These are phyloP conservation scores for Colletotrichum aenigma DNA, from an alignment of 2,329 filamentous ascomycete genomes.

Conservation along the genomic window DNA sequence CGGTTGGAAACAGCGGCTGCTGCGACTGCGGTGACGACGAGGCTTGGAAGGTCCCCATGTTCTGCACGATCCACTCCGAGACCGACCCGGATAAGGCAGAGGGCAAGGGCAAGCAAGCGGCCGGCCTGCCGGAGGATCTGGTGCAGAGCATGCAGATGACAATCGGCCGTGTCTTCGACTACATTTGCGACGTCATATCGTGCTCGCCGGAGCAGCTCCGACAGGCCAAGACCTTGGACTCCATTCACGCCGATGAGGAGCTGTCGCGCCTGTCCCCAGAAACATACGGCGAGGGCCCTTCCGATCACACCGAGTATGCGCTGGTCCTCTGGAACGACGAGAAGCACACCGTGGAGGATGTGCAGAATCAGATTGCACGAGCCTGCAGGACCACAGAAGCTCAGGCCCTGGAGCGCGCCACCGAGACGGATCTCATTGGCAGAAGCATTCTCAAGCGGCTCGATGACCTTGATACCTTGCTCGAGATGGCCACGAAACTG, in stretches of 20 bases:
- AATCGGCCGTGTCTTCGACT: constrained; percentile 85
- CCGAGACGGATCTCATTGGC: constrained; percentile 88
- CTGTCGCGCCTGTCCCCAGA: constrained; percentile 73
- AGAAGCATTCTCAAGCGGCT: constrained; percentile 83
- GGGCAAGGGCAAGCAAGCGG: constrained; percentile 64
- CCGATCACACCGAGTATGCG: constrained; percentile 76
- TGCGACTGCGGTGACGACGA: constrained; percentile 97
- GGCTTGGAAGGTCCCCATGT: constrained; percentile 86
- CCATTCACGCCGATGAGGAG: constrained; percentile 81
- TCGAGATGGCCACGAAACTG: constrained; percentile 82
- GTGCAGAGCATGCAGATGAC: constrained; percentile 82
- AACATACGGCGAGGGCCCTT: constrained; percentile 74
- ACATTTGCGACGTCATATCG: constrained; percentile 96
- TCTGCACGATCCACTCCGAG: constrained; percentile 91
- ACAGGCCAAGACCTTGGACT: constrained; percentile 80
- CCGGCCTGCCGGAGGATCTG: constrained; percentile 74
- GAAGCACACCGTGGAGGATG: constrained; percentile 94
- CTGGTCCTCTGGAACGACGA: constrained; percentile 97
- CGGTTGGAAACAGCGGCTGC: constrained; percentile 90
- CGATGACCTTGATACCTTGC: constrained; percentile 71
- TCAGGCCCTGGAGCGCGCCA: constrained; percentile 76
- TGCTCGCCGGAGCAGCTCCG: constrained; percentile 96
- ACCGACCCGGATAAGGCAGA: constrained; percentile 53
- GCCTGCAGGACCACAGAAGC: constrained; percentile 77
- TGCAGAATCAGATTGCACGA: constrained; percentile 85